These are phyloP conservation scores for Myxozyma mucilagina DNA, from an alignment of 805 yeast genomes.

Conservation along the genomic window DNA sequence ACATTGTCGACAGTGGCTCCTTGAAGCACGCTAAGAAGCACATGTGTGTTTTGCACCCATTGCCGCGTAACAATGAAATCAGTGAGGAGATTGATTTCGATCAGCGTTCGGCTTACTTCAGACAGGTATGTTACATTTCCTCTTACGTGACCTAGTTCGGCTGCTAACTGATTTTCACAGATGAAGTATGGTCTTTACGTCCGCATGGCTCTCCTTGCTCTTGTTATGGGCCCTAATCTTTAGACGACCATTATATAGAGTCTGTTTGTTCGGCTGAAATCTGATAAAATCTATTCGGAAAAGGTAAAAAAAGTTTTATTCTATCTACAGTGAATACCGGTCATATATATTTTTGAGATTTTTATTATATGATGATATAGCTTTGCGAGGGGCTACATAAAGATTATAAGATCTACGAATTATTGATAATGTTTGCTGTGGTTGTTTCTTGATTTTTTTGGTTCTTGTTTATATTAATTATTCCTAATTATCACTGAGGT, in stretches of 20 bases:
- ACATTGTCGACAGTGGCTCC: constrained; percentile 88
- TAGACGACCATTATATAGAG: background rate
- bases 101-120: constrained; percentile 98
- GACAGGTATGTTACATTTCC: constrained; percentile 56
- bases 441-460: background rate
- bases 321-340: background rate
- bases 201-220: constrained; percentile 97
- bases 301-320: background rate
- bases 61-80: constrained; percentile 95
- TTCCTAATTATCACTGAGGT: background rate
- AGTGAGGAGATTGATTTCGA: constrained; percentile 98
- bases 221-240: constrained; percentile 79
- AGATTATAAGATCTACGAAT: background rate
- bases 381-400: background rate
- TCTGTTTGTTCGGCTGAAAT: background rate
- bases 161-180: constrained; percentile 24
- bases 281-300: background rate
- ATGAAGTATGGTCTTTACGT: constrained; percentile 98
- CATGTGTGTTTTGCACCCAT: constrained; percentile 99
- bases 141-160: background rate
- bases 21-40: constrained; percentile 92
- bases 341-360: background rate
- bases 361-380: background rate
- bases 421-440: background rate
- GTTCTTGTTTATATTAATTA: background rate